Conservation (phyloP, 2,329 filamentous ascomycete species). For the Sphaceloma murrayae region DNA sequence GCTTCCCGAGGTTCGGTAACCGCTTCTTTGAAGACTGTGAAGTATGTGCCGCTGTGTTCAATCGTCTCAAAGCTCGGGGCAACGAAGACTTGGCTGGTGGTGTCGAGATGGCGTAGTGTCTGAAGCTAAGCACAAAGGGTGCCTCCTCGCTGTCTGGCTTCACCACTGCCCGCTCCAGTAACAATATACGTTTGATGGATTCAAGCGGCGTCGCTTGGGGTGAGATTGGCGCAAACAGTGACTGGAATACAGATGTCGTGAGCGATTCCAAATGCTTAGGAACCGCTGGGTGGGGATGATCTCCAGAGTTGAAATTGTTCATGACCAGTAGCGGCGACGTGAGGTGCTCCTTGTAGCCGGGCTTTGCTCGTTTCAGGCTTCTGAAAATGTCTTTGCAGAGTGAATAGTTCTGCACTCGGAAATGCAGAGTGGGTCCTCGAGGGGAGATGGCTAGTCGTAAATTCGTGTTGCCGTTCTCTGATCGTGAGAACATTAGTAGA, state of each 20-base stretch:
- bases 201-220: slow-evolving; percentile 81
- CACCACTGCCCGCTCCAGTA: slow-evolving; percentile 68
- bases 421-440: slow-evolving; percentile 84
- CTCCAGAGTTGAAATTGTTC: slow-evolving; percentile 77
- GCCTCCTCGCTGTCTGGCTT: slow-evolving; percentile 26
- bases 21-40: slow-evolving; percentile 42
- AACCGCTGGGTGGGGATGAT: slow-evolving; percentile 48
- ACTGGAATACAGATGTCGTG: slow-evolving; percentile 89
- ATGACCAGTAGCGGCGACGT: slow-evolving; percentile 89
- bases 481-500: slow-evolving; percentile 84
- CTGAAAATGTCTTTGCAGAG: slow-evolving; percentile 82
- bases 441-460: slow-evolving; percentile 79
- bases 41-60: slow-evolving; percentile 78
- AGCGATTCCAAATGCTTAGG: slow-evolving; percentile 90
- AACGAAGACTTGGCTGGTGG: slow-evolving; percentile 61
- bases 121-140: slow-evolving; percentile 70
- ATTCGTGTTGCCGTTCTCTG: slow-evolving; percentile 83
- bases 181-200: slow-evolving; percentile 82
- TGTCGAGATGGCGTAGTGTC: slow-evolving; percentile 93
- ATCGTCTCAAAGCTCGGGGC: slow-evolving; percentile 69
- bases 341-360: slow-evolving; percentile 68
- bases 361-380: slow-evolving; percentile 71
- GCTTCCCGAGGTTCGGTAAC: slow-evolving; percentile 78
- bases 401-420: slow-evolving; percentile 89
- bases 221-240: slow-evolving; percentile 89